Percentiles rank a stretch among this genome's conserved stretches.
phyloP scores from a whole-genome alignment of 441 rosid species.

The Cnidoscolus chayamansa region DNA sequence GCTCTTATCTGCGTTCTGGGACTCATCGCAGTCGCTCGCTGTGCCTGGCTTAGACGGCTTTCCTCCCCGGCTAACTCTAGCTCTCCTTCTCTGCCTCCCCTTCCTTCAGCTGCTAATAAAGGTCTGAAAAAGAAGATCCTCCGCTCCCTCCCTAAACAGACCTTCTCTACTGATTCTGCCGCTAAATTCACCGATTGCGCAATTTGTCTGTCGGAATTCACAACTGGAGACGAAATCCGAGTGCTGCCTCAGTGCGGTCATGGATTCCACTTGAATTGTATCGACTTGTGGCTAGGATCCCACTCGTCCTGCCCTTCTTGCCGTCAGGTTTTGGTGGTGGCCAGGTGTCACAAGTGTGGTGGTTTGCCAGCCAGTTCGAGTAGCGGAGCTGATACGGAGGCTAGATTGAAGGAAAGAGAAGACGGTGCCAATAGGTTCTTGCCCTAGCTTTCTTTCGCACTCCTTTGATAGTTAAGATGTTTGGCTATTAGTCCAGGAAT shows the following conservation, averaged over 20 bases:
- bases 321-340: constrained; percentile 70
- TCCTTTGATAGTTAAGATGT: not conserved
- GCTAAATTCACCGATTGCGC: constrained; percentile 54
- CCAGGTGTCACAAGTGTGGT: constrained; percentile 75
- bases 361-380: constrained; percentile 49
- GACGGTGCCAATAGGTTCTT: constrained; percentile 45
- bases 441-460: constrained; percentile 33
- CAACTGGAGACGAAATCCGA: constrained; percentile 71
- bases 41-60: constrained; percentile 69
- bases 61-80: constrained; percentile 13
- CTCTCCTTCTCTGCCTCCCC: constrained; percentile 21
- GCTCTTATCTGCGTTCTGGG: constrained; percentile 90
- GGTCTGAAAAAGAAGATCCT: constrained; percentile 84
- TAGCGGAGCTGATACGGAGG: constrained; percentile 33
- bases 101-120: constrained; percentile 53
- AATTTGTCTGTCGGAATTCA: constrained; percentile 31
- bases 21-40: constrained; percentile 68
- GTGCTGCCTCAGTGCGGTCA: constrained; percentile 88
- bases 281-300: constrained; percentile 90
- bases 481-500: not conserved
- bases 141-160: constrained; percentile 62
- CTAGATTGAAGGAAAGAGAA: constrained; percentile 48
- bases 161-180: constrained; percentile 40
- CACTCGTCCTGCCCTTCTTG: constrained; percentile 97
- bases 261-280: constrained; percentile 81